Evolutionary conservation across 495 filamentous ascomycete genomes (phyloP), one percentile per base, ranked within the genome.

Genomic region (Hypoxylon intermedium): DNA sequence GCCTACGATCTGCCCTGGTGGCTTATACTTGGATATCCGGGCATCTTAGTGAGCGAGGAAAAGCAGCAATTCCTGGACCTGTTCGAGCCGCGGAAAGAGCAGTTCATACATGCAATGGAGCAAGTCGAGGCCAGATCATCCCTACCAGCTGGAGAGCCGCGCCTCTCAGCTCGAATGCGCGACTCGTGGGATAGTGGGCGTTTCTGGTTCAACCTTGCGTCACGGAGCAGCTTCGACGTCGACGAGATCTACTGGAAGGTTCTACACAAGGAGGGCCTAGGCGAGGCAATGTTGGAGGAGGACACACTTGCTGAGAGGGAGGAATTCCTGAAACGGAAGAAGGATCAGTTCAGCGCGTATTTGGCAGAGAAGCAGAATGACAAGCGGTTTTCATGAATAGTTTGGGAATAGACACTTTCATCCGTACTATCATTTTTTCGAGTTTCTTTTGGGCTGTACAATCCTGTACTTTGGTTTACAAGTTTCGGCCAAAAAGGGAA

Each of bases 151-250:
- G 50, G 18, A 12, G 18, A 53, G 24, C 31, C 1, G 26, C 47
- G 69, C 63, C 68, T 78, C 50, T 77, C 76, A 58, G 50, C 54
- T 34, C 58, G 58, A 38, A 78, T 78, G 75, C 70, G 69, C 24
- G 73, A 76, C 43, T 77, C 73, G 16, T 79, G 72, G 73, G 42
- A 45, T 37, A 74, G 63, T 28, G 58, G 69, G 26, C 72, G 68
- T 47, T 79, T 79, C 64, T 77, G 74, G 72, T 77, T 79, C 56
- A 67, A 77, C 50, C 73, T 72, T 60, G 74, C 64, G 26, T 63
- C 69, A 57, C 65, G 76, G 52, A 74, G 71, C 62, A 74, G 73
- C 67, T 74, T 76, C 46, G 74, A 75, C 53, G 41, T 78, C 12
- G 77, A 77, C 38, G 68, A 54, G 12, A 67, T 79, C 30, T 79